A percentile compares a stretch with the other conserved stretches of the same genome.
Conservation (phyloP, 2,329 filamentous ascomycete genomes). For the Diaporthe citriasiana region DNA sequence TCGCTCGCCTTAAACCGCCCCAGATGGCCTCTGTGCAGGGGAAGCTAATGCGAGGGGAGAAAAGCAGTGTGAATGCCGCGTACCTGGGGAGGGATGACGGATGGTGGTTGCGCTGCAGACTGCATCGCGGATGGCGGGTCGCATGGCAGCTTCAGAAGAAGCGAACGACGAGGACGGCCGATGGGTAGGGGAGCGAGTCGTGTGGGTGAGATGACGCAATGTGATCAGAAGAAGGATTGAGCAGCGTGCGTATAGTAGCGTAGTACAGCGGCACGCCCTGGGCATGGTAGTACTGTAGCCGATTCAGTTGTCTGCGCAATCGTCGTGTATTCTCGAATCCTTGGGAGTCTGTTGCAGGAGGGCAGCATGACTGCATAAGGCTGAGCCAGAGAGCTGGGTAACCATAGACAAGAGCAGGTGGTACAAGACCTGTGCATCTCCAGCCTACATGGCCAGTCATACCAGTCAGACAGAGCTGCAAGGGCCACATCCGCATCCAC, state of each 20-base stretch:
- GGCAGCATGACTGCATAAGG: slow-evolving; percentile 38
- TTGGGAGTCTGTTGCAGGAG: slow-evolving; percentile 7
- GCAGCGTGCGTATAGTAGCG: background rate
- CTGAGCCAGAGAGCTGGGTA: slow-evolving; percentile 35
- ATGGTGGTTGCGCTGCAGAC: slow-evolving; percentile 9
- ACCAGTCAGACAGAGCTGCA: slow-evolving; percentile 33
- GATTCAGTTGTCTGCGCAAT: background rate
- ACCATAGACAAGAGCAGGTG: background rate
- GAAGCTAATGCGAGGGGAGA: slow-evolving; percentile 6
- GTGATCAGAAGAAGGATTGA: slow-evolving; percentile 2
- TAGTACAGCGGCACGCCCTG: slow-evolving; percentile 13
- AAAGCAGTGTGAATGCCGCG: background rate
- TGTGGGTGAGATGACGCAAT: slow-evolving; percentile 31
- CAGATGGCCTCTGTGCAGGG: background rate
- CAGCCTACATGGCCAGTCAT: slow-evolving; percentile 1
- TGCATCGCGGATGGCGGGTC: background rate
- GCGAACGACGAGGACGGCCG: background rate
- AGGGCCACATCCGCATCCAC: slow-evolving; percentile 11
- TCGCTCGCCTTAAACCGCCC: slow-evolving; percentile 1
- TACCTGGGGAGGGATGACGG: background rate
- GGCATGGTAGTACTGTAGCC: background rate
- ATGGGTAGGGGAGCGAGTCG: slow-evolving; percentile 12
- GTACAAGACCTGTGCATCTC: slow-evolving; percentile 8
- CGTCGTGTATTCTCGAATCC: slow-evolving; percentile 2
- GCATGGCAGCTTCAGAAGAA: slow-evolving; percentile 14